These are phyloP conservation scores for Xylaria sp. DNA, from an alignment of 2,329 filamentous ascomycete genomes.

Conservation along the genomic window DNA sequence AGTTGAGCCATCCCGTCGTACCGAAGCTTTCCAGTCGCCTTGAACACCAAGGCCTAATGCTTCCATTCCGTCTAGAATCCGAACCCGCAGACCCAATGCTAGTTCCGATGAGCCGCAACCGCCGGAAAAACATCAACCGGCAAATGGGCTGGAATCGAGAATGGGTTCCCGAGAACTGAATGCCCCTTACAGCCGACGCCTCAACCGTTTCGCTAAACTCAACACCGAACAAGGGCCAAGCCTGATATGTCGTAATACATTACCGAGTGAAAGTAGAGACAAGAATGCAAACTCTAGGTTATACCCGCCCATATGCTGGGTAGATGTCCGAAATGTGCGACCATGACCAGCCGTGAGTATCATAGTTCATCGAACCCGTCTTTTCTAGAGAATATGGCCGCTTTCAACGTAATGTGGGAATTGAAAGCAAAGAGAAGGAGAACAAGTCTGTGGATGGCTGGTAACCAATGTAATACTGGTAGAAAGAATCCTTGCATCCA, in stretches of 20 bases:
- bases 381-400: constrained; percentile 10
- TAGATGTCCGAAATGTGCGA: constrained; percentile 36
- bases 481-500: constrained; percentile 8
- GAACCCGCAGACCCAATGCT: constrained; percentile 22
- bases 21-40: constrained; percentile 19
- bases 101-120: constrained; percentile 22
- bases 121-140: constrained; percentile 18
- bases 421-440: constrained; percentile 22
- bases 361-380: constrained; percentile 27
- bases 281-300: constrained; percentile 28
- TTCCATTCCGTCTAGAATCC: constrained; percentile 29
- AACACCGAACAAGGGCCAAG: constrained; percentile 23
- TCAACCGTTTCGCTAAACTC: constrained; percentile 22
- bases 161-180: constrained; percentile 16
- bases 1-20: constrained; percentile 17
- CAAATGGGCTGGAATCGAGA: constrained; percentile 9
- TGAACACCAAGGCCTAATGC: constrained; percentile 27
- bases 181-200: constrained; percentile 16
- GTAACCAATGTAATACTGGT: constrained; percentile 16
- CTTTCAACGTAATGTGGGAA: constrained; percentile 3
- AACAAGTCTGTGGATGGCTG: constrained; percentile 15
- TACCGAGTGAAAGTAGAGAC: constrained; percentile 28
- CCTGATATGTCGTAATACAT: constrained; percentile 33
- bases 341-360: constrained; percentile 32
- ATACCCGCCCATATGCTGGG: constrained; percentile 24